Evolutionary conservation across 164 flowering plant species (phyloP), one percentile per base, ranked within the genome.

Genomic region (Euptelea pleiosperma): DNA sequence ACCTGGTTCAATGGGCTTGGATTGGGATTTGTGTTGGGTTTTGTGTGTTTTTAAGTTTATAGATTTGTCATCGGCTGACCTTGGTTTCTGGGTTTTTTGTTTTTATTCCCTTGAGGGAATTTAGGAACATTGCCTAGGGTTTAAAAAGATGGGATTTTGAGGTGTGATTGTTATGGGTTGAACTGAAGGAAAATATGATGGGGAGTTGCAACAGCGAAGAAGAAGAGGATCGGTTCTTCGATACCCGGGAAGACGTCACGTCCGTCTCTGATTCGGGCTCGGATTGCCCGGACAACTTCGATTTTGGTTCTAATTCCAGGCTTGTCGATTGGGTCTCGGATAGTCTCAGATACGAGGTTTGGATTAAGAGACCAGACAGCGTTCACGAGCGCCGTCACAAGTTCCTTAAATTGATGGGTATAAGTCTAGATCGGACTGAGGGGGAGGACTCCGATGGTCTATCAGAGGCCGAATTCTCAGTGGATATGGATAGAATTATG

Each of bases 11-110:
- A 36, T 80, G 89, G 64, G 73, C 66, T 44, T 70, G 74, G 81
- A 73, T 83, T 74, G 86, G 78, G 89, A 87, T 83, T 85, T 72
- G 79, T 81, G 84, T 75, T 77, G 70, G 72, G 74, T 64, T 55
- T 63, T 44, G 16, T 53, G 26, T 58, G 40, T 58, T 63, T 25
- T 31, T n/a, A 1, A 35, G 31, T 31, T 53, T 33, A 33, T 3
- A 7, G 24, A 11, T 21, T 30, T 34, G 16, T 44, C 52, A 9
- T n/a, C 24, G 52, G 16, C 33, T 46, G 21, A 37, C 54, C 19
- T 36, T 47, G 52, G 46, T 28, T 37, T 36, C 34, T 51, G 28
- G 16, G 29, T 35, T 28, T 60, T 26, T 19, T 57, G 31, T 2
- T 34, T 57, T 34, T 22, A 0, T 30, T 58, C 41, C 19, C 11